phyloP scores from a whole-genome alignment of 164 flowering plant genomes.

The Protea cynaroides region DNA sequence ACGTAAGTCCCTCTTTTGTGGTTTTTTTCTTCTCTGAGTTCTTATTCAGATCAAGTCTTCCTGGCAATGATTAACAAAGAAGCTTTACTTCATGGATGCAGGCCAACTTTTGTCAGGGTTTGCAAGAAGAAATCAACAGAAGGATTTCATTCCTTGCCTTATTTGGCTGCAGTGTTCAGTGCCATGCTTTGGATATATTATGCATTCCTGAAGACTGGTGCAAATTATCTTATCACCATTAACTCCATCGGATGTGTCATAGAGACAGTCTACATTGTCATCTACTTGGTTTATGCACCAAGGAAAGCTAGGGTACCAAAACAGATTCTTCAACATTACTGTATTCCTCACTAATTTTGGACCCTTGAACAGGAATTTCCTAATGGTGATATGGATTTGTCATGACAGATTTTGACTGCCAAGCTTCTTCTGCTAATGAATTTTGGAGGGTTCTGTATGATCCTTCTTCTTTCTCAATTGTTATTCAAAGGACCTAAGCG shows the following conservation, averaged over 20 bases:
- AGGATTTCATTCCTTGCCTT: slow-evolving; percentile 50
- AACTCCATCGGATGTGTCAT: background rate
- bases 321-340: too few relatives aligned
- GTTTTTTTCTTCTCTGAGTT: background rate
- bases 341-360: too few relatives aligned
- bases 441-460: slow-evolving; percentile 41
- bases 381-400: slow-evolving; percentile 6
- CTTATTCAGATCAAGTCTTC: background rate
- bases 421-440: slow-evolving; percentile 45
- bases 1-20: slow-evolving; percentile 26
- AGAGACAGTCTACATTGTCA: slow-evolving; percentile 23
- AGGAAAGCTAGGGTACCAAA: slow-evolving; percentile 31
- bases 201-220: background rate
- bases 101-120: slow-evolving; percentile 47
- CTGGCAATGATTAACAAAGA: too few relatives aligned
- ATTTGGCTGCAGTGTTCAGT: slow-evolving; percentile 46
- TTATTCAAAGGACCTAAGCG: slow-evolving; percentile 35
- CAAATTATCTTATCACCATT: background rate
- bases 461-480: slow-evolving; percentile 35
- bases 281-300: slow-evolving; percentile 36
- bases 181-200: slow-evolving; percentile 61
- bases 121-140: slow-evolving; percentile 49
- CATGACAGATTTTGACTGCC: slow-evolving; percentile 43
- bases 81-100: slow-evolving; percentile 8
- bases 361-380: too few relatives aligned